Evolutionary conservation across 345 rosid genomes (phyloP).

Genomic region (Pistacia integerrima): DNA sequence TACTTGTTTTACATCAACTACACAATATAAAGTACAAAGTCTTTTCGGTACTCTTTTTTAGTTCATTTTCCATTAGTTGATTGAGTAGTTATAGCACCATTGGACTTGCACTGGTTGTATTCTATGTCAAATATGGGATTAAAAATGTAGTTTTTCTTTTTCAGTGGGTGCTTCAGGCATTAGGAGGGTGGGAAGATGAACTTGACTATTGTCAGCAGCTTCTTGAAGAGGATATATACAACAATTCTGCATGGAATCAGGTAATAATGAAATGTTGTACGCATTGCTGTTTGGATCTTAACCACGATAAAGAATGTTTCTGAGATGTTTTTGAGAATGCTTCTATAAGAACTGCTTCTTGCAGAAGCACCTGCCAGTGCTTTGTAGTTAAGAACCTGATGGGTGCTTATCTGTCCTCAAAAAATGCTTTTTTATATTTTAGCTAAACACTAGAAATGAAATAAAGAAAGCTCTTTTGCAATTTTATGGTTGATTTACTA

Average conservation of each 20-base stretch:
- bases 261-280: conserved; percentile 29
- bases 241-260: conserved; percentile 99
- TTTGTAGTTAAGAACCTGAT: neutral
- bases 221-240: conserved; percentile 76
- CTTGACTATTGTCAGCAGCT: conserved; percentile 75
- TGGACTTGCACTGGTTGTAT: neutral
- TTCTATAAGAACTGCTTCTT: no score
- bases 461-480: neutral
- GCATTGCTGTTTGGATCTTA: neutral
- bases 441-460: neutral
- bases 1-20: neutral
- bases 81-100: neutral
- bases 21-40: neutral
- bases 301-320: neutral
- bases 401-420: neutral
- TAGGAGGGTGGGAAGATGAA: conserved; percentile 96
- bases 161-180: conserved; percentile 78
- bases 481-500: neutral
- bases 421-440: neutral
- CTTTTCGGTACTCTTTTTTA: neutral
- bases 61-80: neutral
- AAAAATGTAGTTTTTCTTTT: conserved; percentile 8
- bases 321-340: neutral
- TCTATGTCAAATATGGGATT: neutral
- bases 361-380: neutral